These are phyloP conservation scores for Ascochyta fabae DNA, from an alignment of 2,329 filamentous ascomycete genomes.

Conservation along the genomic window DNA sequence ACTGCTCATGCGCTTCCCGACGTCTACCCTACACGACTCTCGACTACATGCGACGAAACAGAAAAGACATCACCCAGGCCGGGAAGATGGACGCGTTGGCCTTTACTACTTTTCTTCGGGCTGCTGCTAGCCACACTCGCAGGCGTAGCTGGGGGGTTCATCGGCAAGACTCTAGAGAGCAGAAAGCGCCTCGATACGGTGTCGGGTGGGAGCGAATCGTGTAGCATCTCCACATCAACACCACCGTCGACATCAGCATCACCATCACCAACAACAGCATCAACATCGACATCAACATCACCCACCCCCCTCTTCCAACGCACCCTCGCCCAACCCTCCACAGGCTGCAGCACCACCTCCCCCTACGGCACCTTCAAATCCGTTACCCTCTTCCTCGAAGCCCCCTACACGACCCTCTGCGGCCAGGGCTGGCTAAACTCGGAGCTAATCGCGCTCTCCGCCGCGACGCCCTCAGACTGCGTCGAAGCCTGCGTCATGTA, in stretches of 20 bases:
- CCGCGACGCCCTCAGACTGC: no score
- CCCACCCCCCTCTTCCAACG: slow-evolving; percentile 2
- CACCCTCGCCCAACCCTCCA: neutral
- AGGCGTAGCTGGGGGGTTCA: no score
- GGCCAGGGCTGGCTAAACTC: no score
- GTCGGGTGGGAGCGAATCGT: neutral
- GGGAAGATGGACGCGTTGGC: neutral
- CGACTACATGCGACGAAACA: neutral
- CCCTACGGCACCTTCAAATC: slow-evolving; percentile 7
- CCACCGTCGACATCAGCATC: neutral
- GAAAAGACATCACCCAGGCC: neutral
- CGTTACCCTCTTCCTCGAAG: neutral
- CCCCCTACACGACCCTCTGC: no score
- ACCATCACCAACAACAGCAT: neutral
- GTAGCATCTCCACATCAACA: neutral
- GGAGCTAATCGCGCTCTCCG: no score
- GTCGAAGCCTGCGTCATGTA: no score
- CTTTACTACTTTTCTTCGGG: neutral
- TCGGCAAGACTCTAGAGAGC: neutral
- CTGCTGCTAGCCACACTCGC: no score
- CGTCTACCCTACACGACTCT: neutral
- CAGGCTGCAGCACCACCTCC: slow-evolving; percentile 1
- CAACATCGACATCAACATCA: neutral
- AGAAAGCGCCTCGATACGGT: neutral
- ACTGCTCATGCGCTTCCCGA: neutral